These are phyloP conservation scores for Fraxinus latifolia DNA, from an alignment of 305 asterid species.

Conservation along the genomic window DNA sequence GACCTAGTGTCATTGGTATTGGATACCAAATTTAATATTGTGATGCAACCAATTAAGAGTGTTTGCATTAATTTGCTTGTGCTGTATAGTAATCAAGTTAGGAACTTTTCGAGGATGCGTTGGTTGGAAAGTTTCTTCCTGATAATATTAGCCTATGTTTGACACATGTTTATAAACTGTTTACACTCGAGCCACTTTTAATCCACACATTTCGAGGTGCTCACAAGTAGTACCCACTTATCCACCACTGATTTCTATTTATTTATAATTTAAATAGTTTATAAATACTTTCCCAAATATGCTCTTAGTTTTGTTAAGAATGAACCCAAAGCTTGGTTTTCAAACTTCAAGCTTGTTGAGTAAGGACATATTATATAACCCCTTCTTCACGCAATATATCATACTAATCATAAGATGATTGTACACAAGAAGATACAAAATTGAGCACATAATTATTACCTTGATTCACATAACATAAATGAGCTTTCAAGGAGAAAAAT, in stretches of 20 bases:
- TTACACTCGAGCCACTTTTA: not conserved
- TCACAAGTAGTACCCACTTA: not conserved
- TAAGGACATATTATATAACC: not conserved
- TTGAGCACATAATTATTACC: not conserved
- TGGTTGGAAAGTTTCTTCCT: not conserved
- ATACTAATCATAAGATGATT: not conserved
- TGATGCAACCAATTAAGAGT: not conserved
- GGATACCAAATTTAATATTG: not conserved
- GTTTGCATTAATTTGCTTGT: not conserved
- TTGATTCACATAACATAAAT: slow-evolving; percentile 6
- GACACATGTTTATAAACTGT: not conserved
- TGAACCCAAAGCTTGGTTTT: not conserved
- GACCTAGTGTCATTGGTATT: not conserved
- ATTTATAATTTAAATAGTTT: not conserved
- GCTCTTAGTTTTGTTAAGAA: not conserved
- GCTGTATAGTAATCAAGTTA: not conserved
- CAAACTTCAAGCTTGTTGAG: not conserved
- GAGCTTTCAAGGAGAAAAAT: slow-evolving; percentile 13
- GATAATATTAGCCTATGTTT: not conserved
- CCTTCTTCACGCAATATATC: not conserved
- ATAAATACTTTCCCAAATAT: not conserved
- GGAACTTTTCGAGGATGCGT: not conserved
- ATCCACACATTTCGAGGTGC: not conserved
- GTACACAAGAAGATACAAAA: slow-evolving; percentile 15
- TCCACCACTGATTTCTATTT: not conserved